Base-by-base conservation (phyloP, 2,329 filamentous ascomycete genomes). In the Parastagonospora avenae region DNA sequence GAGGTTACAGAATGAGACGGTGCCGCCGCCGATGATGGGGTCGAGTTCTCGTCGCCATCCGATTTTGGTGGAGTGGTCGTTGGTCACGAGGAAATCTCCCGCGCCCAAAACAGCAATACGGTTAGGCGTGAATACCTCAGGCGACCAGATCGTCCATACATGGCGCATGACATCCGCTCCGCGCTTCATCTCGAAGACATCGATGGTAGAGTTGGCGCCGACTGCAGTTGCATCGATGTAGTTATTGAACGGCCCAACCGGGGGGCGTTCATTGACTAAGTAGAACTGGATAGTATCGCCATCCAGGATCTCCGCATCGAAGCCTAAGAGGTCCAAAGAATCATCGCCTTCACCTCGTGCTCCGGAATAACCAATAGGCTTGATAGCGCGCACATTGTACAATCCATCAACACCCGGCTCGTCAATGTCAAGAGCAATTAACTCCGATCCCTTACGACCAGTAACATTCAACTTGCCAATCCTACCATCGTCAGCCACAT, bases 351-450 rank as follows among this genome's bases (percentile, higher is more conserved):
- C 59, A 1, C 66, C 66, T 12, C 48, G 59, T 1, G 58, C 64
- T 29, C 64, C 66, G 7, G 37, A 40, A 6, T 68, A 70, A 12
- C 64, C 64, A 0, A 43, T 42, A 0, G 59, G 59, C 19, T 61
- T 54, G 39, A 71, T 65, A 4, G 49, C 38, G 8, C 57, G 61
- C 14, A 66, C 15, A n/a, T 60, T 58, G 50, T 61, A 70, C 9
- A 68, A 50, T 1, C 63, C 63, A 41, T 69, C 59, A 11, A 41
- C 44, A 9, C 59, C 59, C 2, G 61, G 59, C 3, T 60, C 52
- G 33, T 71, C 67, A n/a, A 70, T 66, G 10, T 67, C 59, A 1
- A 71, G 43, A 2, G 67, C 66, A 2, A 70, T 57, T 2, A 71
- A 43, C 8, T 70, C 61, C 2, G 62, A 55, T 8, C 62, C 64